phyloP scores from a whole-genome alignment of 495 filamentous ascomycete genomes.

The Neurospora sp. region DNA sequence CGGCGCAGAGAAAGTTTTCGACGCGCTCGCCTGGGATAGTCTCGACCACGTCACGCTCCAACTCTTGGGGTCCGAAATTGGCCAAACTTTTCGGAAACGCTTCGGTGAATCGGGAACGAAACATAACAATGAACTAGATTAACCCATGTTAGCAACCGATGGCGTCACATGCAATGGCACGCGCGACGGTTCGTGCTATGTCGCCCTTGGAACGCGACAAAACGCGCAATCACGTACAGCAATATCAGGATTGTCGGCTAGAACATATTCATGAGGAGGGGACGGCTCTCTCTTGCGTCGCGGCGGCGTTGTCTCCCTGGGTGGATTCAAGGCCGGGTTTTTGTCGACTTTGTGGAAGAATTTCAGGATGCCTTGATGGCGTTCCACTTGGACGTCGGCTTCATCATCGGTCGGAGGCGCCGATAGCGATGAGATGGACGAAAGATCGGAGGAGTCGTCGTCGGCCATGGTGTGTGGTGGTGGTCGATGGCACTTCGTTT shows the following conservation, averaged over 20 bases:
- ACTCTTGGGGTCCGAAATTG: slow-evolving; percentile 89
- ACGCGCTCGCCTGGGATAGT: slow-evolving; percentile 68
- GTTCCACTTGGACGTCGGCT: slow-evolving; percentile 35
- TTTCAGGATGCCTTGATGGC: slow-evolving; percentile 44
- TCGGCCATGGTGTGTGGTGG: slow-evolving; percentile 35
- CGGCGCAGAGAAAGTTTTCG: slow-evolving; percentile 79
- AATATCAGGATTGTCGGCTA: slow-evolving; percentile 82
- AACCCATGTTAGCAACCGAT: slow-evolving; percentile 15
- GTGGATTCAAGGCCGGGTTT: slow-evolving; percentile 22
- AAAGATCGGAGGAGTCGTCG: slow-evolving; percentile 45
- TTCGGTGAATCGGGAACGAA: slow-evolving; percentile 84
- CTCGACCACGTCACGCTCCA: slow-evolving; percentile 78
- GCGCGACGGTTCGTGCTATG: slow-evolving; percentile 34
- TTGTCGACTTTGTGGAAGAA: slow-evolving; percentile 45
- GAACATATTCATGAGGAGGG: slow-evolving; percentile 77
- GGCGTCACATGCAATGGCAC: slow-evolving; percentile 18
- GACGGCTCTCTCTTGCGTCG: slow-evolving; percentile 68
- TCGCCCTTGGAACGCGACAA: slow-evolving; percentile 18
- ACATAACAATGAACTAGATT: slow-evolving; percentile 90
- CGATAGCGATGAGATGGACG: slow-evolving; percentile 44
- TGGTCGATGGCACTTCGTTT: slow-evolving; percentile 1
- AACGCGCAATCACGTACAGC: slow-evolving; percentile 52
- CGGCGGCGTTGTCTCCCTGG: slow-evolving; percentile 48
- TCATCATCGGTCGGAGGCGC: slow-evolving; percentile 45
- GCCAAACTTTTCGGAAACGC: slow-evolving; percentile 75